Evolutionary conservation across 768 basidiomycete genomes (phyloP).

Genomic region (Lentinula lateritia): DNA sequence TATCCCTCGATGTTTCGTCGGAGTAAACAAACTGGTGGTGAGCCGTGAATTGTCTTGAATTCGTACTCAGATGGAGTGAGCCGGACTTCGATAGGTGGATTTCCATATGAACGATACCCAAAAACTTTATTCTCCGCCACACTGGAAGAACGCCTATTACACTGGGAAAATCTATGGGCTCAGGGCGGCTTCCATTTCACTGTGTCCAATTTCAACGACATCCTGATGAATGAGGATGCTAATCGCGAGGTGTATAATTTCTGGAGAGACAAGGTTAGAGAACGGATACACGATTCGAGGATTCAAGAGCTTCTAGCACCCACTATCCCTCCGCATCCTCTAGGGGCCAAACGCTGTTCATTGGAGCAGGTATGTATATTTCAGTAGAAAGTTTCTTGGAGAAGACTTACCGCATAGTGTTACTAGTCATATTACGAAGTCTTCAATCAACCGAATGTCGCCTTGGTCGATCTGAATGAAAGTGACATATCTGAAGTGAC

Average conservation of each 20-base stretch:
- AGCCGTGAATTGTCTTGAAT: neutral
- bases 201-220: constrained; percentile 6
- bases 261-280: constrained; percentile 6
- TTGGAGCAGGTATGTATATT: neutral
- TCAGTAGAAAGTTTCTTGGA: neutral
- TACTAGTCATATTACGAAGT: constrained; percentile 5
- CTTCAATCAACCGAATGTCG: constrained; percentile 12
- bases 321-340: neutral
- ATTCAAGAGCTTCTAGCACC: constrained; percentile 3
- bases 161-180: constrained; percentile 11
- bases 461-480: constrained; percentile 11
- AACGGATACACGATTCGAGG: neutral
- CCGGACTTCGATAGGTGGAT: neutral
- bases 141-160: constrained; percentile 9
- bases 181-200: constrained; percentile 9
- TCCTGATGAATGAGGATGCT: neutral
- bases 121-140: constrained; percentile 3
- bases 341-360: constrained; percentile 1
- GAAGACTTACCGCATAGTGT: neutral
- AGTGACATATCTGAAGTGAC: constrained; percentile 11
- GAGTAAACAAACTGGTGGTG: constrained; percentile 14
- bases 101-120: neutral
- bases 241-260: constrained; percentile 4
- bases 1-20: constrained; percentile 16
- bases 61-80: neutral